phyloP scores from a whole-genome alignment of 2,329 filamentous ascomycete species.

The Cercospora sp. region DNA sequence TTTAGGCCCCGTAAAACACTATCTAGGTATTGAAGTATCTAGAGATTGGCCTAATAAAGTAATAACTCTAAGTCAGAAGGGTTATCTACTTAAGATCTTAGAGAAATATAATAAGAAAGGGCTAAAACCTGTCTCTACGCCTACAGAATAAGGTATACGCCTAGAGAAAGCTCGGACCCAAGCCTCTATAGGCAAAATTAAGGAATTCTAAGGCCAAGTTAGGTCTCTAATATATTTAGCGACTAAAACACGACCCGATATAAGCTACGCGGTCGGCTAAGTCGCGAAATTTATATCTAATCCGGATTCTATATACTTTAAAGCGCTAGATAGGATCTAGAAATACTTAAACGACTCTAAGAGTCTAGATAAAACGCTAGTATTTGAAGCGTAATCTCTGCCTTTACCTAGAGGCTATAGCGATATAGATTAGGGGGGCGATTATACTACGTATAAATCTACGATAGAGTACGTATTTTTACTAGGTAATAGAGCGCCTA shows the following conservation, averaged over 20 bases:
- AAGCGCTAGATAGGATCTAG: slow-evolving; percentile 15
- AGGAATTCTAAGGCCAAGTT: slow-evolving; percentile 9
- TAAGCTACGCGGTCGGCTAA: slow-evolving; percentile 2
- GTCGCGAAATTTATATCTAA: slow-evolving; percentile 12
- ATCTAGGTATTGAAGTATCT: slow-evolving; percentile 13
- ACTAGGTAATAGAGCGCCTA: too few relatives aligned
- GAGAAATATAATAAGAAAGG: slow-evolving; percentile 15
- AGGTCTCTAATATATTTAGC: slow-evolving; percentile 10
- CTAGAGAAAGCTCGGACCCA: slow-evolving; percentile 12
- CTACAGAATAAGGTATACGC: slow-evolving; percentile 6
- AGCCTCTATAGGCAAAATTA: slow-evolving; percentile 6
- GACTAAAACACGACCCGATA: background rate
- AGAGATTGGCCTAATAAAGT: slow-evolving; percentile 10
- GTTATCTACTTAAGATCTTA: slow-evolving; percentile 14
- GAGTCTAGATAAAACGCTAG: background rate
- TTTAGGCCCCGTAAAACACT: slow-evolving; percentile 6
- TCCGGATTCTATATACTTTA: slow-evolving; percentile 9
- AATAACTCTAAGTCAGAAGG: slow-evolving; percentile 10
- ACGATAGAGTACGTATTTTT: too few relatives aligned
- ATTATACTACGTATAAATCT: slow-evolving; percentile 6
- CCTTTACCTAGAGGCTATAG: background rate
- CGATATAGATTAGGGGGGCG: slow-evolving; percentile 8
- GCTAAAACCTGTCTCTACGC: slow-evolving; percentile 13
- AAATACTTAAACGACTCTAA: slow-evolving; percentile 16
- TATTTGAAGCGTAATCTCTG: slow-evolving; percentile 8